phyloP scores from a whole-genome alignment of 106 monocot genomes.

The Allium fistulosum region DNA sequence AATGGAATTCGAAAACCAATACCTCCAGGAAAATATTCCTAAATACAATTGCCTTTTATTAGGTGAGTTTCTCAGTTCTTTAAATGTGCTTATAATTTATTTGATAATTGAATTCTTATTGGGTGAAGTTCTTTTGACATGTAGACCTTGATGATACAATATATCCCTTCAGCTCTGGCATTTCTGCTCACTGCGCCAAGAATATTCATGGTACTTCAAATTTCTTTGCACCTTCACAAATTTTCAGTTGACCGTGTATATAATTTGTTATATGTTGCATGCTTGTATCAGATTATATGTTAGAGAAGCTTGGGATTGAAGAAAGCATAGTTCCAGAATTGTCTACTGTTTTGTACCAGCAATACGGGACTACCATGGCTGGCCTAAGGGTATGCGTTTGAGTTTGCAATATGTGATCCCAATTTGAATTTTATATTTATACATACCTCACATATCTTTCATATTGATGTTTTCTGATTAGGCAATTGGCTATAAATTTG shows the following conservation, averaged over 20 bases:
- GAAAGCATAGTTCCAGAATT: constrained; percentile 45
- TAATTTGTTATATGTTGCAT: background rate
- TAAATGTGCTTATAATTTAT: background rate
- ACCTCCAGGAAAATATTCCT: constrained; percentile 27
- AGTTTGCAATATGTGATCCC: background rate
- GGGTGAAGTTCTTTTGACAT: background rate
- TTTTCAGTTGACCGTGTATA: background rate
- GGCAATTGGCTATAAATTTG: constrained; percentile 81
- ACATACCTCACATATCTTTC: too few relatives aligned
- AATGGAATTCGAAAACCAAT: constrained; percentile 28
- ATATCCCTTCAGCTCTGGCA: constrained; percentile 73
- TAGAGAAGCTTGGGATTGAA: constrained; percentile 77
- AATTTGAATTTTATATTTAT: too few relatives aligned
- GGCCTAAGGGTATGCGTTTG: constrained; percentile 56
- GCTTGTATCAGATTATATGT: constrained; percentile 54
- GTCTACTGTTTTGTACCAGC: constrained; percentile 59
- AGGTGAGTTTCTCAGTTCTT: constrained; percentile 30
- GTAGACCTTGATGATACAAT: constrained; percentile 90
- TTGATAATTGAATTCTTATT: background rate
- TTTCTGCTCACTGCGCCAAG: constrained; percentile 44
- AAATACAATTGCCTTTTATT: constrained; percentile 83
- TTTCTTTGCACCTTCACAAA: too few relatives aligned
- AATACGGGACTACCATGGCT: constrained; percentile 96
- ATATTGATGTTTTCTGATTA: constrained; percentile 6
- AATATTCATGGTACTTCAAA: constrained; percentile 62